Base-by-base conservation (phyloP, 495 filamentous ascomycete species). In the Rhizodiscina lignyota region DNA sequence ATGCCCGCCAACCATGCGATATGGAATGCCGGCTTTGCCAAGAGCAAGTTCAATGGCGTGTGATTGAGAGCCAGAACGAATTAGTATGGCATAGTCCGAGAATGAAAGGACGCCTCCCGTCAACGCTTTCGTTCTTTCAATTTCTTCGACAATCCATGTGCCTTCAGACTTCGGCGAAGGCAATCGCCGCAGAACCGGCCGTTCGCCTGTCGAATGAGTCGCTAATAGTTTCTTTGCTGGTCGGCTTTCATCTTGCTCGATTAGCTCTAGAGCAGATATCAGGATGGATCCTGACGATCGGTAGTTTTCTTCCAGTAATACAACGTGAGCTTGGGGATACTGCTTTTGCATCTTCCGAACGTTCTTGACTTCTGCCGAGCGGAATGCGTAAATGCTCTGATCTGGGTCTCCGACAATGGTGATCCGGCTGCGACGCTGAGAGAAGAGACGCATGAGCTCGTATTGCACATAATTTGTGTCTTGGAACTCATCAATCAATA, bases 401-500 rank as follows among this genome's bases (percentile, higher is more conserved):
- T 99, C 89, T 5, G 91, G 91, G 50, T 99, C 89, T 11, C 91
- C 89, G 12, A 99, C 91, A 33, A 94, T 82, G 6, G 89, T 96
- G 39, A 99, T 84, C 18, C 10, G 30, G 10, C 18, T 6, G 6
- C 30, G 30, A 18, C 18, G 30, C 21, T 79, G 67, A 12, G 89
- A 84, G 45, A 99, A 79, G 4, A 92, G 68, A 33, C 73, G 77
- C 86, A 94, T 94, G 31, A 99, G 57, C 34, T 96, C 83, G 45
- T 91, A 99, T 54, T 99, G 91, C 4, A 94, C 75, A 13, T 78
- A 61, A 43, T 99, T 99, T 1, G 91, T 99, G 50, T 99, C 91
- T 52, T 99, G 91, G 42, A 93, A 99, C 48, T 99, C 91, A 48
- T 99, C 91, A 42, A 99, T 89, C 28, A 99, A 61, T 1, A 99